Evolutionary conservation across 2,329 filamentous ascomycete species (phyloP), one percentile per base, ranked within the genome.

Genomic region (Daldinia sp.): DNA sequence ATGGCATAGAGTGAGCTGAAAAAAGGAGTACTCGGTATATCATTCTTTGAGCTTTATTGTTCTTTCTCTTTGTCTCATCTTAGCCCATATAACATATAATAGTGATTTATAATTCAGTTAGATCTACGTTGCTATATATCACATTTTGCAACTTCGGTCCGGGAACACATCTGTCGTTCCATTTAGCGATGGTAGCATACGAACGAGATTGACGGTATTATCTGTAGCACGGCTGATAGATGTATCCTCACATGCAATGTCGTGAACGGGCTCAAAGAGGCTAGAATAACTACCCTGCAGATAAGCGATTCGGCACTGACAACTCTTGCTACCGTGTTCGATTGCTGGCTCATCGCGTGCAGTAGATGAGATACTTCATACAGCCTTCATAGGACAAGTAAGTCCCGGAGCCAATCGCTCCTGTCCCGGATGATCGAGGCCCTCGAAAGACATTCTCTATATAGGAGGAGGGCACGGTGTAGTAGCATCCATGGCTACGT

Each of bases 141-240:
- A 44, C 13, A 53, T 9, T 48, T 15, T 33, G 15, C 12, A 6
- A 39, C 13, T 23, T 3, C 13, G n/a, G 6, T 58, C 54, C 48
- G 48, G 54, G 28, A 37, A n/a, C 18, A 54, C 56, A 12, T 44
- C 23, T 55, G 4, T 48, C 35, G 53, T 37, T 18, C 59, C 48
- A 53, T 62, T 53, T 7, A 42, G 12, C n/a, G 18, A 20, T 30
- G 39, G 15, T 54, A 30, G 30, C 41, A 39, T 12, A 23, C 1
- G 26, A 33, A 30, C n/a, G 7, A 6, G 15, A 42, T 39, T n/a
- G 15, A 13, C 33, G 12, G 6, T n/a, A 44, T 7, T 23, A 53
- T 30, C 33, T 26, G 30, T 9, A n/a, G 13, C 58, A 53, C 63
- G 62, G 62, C 62, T 60, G 62, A 23, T 66, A 63, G 63, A 62